Percentiles rank a stretch among this genome's conserved stretches.
phyloP scores from a whole-genome alignment of 2,329 filamentous ascomycete species.

The Exophiala mesophila region DNA sequence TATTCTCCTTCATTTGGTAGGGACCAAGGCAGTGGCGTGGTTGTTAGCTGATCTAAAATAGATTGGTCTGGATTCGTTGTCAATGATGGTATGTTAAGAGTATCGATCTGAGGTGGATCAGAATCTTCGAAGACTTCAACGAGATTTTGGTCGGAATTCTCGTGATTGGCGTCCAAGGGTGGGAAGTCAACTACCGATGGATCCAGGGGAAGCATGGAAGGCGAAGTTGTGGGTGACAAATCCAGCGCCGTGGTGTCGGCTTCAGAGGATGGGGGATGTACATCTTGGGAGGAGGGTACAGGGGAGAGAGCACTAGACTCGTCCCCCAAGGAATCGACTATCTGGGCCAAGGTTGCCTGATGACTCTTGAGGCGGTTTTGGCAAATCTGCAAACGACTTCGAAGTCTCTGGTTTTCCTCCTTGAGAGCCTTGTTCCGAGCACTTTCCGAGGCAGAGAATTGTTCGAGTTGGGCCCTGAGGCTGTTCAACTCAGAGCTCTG shows the following conservation, averaged over 20 bases:
- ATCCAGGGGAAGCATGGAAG: neutral
- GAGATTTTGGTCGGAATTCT: neutral
- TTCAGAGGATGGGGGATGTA: neutral
- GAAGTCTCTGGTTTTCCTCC: constrained; percentile 11
- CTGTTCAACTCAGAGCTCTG: constrained; percentile 13
- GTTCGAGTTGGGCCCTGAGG: constrained; percentile 11
- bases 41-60: neutral
- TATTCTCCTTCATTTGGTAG: neutral
- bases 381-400: constrained; percentile 10
- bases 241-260: neutral
- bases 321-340: constrained; percentile 9
- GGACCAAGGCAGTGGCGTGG: neutral
- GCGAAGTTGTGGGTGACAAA: too few relatives aligned
- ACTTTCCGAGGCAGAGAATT: constrained; percentile 15
- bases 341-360: constrained; percentile 10
- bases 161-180: neutral
- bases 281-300: neutral
- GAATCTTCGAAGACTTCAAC: neutral
- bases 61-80: neutral
- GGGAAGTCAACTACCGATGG: neutral
- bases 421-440: constrained; percentile 9
- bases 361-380: constrained; percentile 15
- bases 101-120: neutral
- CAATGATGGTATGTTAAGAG: too few relatives aligned
- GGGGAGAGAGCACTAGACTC: neutral